Conservation (phyloP, 1,284 basidiomycete genomes). For the Meira nashicola region DNA sequence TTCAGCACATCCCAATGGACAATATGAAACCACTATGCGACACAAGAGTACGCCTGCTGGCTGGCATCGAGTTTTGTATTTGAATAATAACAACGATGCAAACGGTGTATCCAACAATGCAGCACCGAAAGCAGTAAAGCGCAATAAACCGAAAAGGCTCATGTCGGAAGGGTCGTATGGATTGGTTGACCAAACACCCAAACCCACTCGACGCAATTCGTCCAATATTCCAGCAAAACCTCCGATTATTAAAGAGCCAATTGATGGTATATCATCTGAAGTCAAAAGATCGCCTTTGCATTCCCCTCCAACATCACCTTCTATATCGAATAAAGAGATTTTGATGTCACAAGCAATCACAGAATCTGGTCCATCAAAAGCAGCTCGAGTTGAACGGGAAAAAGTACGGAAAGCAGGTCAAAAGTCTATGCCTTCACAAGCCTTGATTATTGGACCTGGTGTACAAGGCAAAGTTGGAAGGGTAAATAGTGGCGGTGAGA, state of each 20-base stretch:
- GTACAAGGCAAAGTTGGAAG: slow-evolving; percentile 39
- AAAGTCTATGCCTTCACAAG: slow-evolving; percentile 33
- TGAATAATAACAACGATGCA: background rate
- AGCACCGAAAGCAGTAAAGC: background rate
- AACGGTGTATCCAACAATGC: background rate
- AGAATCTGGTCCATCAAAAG: background rate
- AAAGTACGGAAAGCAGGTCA: slow-evolving; percentile 1
- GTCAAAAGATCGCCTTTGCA: too few relatives aligned
- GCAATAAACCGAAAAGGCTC: background rate
- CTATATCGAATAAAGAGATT: too few relatives aligned
- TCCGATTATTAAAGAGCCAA: too few relatives aligned
- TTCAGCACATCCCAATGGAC: slow-evolving; percentile 45
- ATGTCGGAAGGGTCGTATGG: background rate
- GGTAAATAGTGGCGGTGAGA: slow-evolving; percentile 20
- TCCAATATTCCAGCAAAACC: too few relatives aligned
- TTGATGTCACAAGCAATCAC: too few relatives aligned
- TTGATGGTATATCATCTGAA: too few relatives aligned
- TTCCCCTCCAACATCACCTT: too few relatives aligned
- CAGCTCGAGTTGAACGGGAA: slow-evolving; percentile 5
- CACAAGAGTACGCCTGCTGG: background rate
- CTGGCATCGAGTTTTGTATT: background rate
- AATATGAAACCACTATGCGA: slow-evolving; percentile 18
- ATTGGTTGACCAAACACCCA: too few relatives aligned
- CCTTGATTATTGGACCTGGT: slow-evolving; percentile 45
- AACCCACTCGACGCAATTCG: too few relatives aligned